phyloP scores from a whole-genome alignment of 2,329 filamentous ascomycete genomes.

The Tolypocladium tundrense region DNA sequence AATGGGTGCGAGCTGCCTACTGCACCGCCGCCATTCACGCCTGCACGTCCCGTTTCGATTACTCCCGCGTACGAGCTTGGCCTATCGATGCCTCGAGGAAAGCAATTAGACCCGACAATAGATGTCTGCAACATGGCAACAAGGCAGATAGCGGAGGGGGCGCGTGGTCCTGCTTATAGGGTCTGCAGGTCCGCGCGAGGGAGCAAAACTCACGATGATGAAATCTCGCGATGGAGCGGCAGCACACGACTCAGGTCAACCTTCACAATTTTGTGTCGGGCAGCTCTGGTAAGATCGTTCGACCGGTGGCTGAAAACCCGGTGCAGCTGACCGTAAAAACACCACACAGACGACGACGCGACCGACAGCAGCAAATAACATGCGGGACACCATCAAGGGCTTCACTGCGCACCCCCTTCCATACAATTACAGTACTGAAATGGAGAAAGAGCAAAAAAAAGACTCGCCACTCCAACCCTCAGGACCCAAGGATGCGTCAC shows the following conservation, averaged over 20 bases:
- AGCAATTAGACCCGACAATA: neutral
- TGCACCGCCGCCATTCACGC: neutral
- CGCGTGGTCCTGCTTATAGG: neutral
- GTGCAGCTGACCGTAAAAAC: neutral
- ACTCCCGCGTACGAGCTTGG: neutral
- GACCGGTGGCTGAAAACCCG: too few species aligned
- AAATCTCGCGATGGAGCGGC: neutral
- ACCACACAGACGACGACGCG: neutral
- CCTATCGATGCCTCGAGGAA: neutral
- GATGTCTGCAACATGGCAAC: neutral
- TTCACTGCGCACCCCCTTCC: too few species aligned
- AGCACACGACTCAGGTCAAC: neutral
- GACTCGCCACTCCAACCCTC: neutral
- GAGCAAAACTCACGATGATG: neutral
- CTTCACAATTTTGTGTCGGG: too few species aligned
- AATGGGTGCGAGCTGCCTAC: neutral
- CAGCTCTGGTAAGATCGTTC: neutral
- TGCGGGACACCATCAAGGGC: neutral
- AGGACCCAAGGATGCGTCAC: neutral
- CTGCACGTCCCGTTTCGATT: neutral
- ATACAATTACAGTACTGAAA: too few species aligned
- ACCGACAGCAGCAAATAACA: neutral
- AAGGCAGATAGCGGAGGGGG: neutral
- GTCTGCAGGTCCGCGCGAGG: neutral
- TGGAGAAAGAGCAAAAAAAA: neutral